Base-by-base conservation (phyloP, 2,329 filamentous ascomycete species). In the Hypoxylon sp. region DNA sequence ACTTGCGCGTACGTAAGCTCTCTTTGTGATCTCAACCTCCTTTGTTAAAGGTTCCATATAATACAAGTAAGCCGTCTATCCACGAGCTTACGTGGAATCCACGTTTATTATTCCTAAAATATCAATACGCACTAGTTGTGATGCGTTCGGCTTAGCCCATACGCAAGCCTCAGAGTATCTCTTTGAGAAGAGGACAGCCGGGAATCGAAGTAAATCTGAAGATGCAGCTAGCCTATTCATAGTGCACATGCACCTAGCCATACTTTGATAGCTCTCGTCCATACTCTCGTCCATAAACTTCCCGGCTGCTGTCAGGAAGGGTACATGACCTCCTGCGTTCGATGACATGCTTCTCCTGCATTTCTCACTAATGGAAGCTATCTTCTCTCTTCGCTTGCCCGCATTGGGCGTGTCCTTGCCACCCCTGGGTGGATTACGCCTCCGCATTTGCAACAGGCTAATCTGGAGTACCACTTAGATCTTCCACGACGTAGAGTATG, bases 381-480 rank as follows among this genome's bases (percentile, higher is more conserved):
- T 55, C 45, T 30, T 49, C 36, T 18, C 40, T 32, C 9, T 30
- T 42, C n/a, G 46, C 33, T 26, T 26, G 28, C 30, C 2, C 33
- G 18, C 52, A 22, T 58, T 33, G 30, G 30, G 1, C 49, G 26
- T 54, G 42, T 59, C 44, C 36, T 48, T 38, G 42, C 46, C 26
- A 42, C 36, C 54, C 12, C 28, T 16, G 11, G 46, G n/a, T 51
- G 20, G 24, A 36, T 6, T 40, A 8, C 42, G 16, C 33, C 46
- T 50, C 59, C 48, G 54, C n/a, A 49, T 53, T 36, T 26, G 46
- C 61, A 53, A n/a, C 51, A 54, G 50, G 50, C n/a, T 49, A 66
- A 61, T 68, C 63, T 64, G 14, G 44, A 44, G 59, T 65, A 16
- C 32, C n/a, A 53, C 65, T 24, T 20, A 64, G 62, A 66, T 64